These are phyloP conservation scores for Phenoliferia sp. DNA, from an alignment of 1,284 basidiomycete species.

Conservation along the genomic window DNA sequence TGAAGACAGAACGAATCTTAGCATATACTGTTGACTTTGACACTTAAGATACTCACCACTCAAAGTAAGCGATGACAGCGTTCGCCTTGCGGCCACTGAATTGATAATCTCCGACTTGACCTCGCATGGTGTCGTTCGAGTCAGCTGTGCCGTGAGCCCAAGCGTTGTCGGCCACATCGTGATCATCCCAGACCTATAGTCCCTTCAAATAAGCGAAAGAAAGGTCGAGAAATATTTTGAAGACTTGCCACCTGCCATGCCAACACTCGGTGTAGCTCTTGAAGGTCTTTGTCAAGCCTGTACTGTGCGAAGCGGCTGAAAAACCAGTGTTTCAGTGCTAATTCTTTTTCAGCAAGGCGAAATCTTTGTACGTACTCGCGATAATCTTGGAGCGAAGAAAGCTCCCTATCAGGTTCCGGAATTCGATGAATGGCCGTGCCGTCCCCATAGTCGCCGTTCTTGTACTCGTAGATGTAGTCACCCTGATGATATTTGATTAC, in stretches of 20 bases:
- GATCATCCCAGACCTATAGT: too few relatives aligned
- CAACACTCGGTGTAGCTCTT: slow-evolving; percentile 51
- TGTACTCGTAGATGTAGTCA: slow-evolving; percentile 40
- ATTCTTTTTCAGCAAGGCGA: too few relatives aligned
- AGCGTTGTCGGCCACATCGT: slow-evolving; percentile 59
- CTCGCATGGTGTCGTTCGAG: slow-evolving; percentile 54
- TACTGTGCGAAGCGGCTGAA: slow-evolving; percentile 54
- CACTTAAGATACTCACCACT: neutral
- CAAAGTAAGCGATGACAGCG: slow-evolving; percentile 50
- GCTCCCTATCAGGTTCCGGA: slow-evolving; percentile 48
- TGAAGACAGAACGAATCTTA: slow-evolving; percentile 52
- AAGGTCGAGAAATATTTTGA: too few relatives aligned
- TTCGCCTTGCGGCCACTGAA: slow-evolving; percentile 62
- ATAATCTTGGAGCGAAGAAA: slow-evolving; percentile 60
- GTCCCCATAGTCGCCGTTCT: slow-evolving; percentile 42
- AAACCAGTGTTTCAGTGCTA: too few relatives aligned
- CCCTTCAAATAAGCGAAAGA: too few relatives aligned
- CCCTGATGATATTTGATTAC: too few relatives aligned
- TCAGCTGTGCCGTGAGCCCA: slow-evolving; percentile 61
- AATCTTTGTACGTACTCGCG: slow-evolving; percentile 46
- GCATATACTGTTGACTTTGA: too few relatives aligned
- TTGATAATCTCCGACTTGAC: slow-evolving; percentile 25
- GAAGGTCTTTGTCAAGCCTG: slow-evolving; percentile 55
- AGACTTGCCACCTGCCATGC: slow-evolving; percentile 59
- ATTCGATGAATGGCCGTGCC: slow-evolving; percentile 38